A percentile compares a stretch with the other conserved stretches of the same genome.
Evolutionary conservation across 83 land plant species (phyloP).

Genomic region (Diphasiastrum complanatum): DNA sequence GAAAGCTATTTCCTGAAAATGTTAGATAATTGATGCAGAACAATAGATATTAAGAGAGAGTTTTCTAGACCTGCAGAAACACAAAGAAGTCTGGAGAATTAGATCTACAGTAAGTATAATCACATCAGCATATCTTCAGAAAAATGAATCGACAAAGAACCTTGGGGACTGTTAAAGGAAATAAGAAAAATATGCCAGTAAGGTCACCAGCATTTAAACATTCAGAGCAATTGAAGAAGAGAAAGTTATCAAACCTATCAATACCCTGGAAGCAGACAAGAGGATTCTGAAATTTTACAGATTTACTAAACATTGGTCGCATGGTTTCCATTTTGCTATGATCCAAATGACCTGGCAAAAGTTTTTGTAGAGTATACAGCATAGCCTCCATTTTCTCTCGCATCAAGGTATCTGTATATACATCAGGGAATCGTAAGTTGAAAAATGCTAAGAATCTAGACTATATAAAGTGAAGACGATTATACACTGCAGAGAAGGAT

Average conservation of each 20-base stretch:
- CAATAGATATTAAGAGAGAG: not conserved
- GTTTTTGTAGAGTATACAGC: not conserved
- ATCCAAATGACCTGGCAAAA: slow-evolving; percentile 20
- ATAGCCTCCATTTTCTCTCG: slow-evolving; percentile 13
- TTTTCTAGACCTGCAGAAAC: too few species aligned
- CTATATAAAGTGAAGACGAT: too few species aligned
- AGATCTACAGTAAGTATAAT: too few species aligned
- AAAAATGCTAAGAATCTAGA: too few species aligned
- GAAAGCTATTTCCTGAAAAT: too few species aligned
- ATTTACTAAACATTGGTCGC: slow-evolving; percentile 6
- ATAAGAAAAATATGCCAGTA: too few species aligned
- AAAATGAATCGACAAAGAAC: too few species aligned
- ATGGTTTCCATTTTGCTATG: slow-evolving; percentile 7
- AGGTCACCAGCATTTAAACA: not conserved
- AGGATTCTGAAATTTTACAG: slow-evolving; percentile 17
- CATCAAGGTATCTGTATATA: slow-evolving; percentile 7
- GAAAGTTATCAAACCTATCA: slow-evolving; percentile 1
- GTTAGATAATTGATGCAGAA: too few species aligned
- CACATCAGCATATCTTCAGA: too few species aligned
- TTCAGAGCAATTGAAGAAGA: not conserved
- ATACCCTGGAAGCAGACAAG: slow-evolving; percentile 13
- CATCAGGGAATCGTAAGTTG: not conserved
- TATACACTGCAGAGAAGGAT: too few species aligned
- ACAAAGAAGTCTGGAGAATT: too few species aligned
- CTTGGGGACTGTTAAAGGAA: too few species aligned